phyloP scores from a whole-genome alignment of 1,139 yeast species.

The Kluyveromyces sp. region DNA sequence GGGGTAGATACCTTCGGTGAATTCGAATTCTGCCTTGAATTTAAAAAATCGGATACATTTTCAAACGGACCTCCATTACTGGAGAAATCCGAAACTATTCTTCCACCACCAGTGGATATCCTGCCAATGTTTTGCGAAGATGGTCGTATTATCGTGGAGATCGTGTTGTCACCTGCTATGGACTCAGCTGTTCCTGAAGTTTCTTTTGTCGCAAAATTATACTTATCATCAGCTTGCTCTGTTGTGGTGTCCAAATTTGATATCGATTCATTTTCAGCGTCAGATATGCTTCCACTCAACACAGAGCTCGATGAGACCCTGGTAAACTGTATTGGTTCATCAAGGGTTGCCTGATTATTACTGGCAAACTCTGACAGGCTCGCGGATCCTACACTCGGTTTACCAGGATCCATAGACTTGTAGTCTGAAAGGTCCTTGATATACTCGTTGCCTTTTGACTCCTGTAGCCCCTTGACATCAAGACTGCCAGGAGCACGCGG shows the following conservation, averaged over 20 bases:
- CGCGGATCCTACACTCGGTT: conserved; percentile 19
- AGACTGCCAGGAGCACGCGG: conserved; percentile 59
- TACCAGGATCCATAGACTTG: conserved; percentile 38
- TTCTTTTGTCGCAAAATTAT: conserved; percentile 1
- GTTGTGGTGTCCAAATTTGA: not conserved
- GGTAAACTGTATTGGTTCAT: conserved; percentile 36
- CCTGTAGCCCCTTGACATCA: conserved; percentile 46
- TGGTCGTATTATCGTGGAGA: conserved; percentile 22
- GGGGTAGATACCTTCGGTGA: conserved; percentile 1
- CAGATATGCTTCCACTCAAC: conserved; percentile 23
- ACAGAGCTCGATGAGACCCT: conserved; percentile 35
- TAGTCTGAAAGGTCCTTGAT: conserved; percentile 11
- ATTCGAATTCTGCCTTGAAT: conserved; percentile 1
- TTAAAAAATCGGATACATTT: not conserved
- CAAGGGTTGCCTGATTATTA: conserved; percentile 26
- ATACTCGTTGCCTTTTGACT: conserved; percentile 8
- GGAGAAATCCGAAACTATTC: conserved; percentile 5
- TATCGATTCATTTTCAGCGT: conserved; percentile 5
- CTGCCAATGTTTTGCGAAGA: conserved; percentile 13
- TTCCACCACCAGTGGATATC: conserved; percentile 4
- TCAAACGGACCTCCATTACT: conserved; percentile 1
- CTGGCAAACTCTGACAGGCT: conserved; percentile 19
- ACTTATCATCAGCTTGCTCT: not conserved
- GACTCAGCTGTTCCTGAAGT: conserved; percentile 10
- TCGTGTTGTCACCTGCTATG: conserved; percentile 20